These are phyloP conservation scores for Hypocreales sp. DNA, from an alignment of 2,329 filamentous ascomycete species.

Conservation along the genomic window DNA sequence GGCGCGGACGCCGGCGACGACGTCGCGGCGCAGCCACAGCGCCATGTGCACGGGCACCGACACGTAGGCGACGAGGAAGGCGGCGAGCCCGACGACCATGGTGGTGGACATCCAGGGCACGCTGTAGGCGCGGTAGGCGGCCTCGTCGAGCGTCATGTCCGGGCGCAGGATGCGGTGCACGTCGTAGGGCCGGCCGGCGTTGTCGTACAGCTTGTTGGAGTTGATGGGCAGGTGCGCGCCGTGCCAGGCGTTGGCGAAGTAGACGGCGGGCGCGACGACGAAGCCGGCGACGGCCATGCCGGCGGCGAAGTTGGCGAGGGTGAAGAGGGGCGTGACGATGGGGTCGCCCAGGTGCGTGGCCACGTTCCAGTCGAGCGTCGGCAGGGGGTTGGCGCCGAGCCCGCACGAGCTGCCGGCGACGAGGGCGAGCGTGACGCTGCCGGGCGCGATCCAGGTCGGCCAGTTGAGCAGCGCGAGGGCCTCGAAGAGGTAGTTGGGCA, in stretches of 20 bases:
- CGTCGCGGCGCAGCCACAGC: conserved; percentile 16
- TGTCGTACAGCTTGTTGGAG: conserved; percentile 38
- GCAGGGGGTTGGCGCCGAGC: conserved; percentile 20
- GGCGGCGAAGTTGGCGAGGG: conserved; percentile 11
- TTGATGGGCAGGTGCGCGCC: conserved; percentile 40
- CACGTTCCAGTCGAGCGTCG: conserved; percentile 26
- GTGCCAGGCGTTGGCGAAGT: conserved; percentile 29
- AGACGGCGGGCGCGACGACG: conserved; percentile 29
- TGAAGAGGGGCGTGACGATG: conserved; percentile 14
- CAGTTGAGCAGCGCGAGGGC: conserved; percentile 30
- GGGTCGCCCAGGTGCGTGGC: conserved; percentile 13
- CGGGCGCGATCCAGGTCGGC: conserved; percentile 32
- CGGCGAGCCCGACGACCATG: conserved; percentile 21
- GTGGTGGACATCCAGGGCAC: conserved; percentile 34
- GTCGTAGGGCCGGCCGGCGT: conserved; percentile 34
- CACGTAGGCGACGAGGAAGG: conserved; percentile 13
- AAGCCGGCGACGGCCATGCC: conserved; percentile 34
- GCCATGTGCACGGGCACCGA: conserved; percentile 13
- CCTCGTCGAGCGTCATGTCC: conserved; percentile 31
- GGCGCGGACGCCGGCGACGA: conserved; percentile 10
- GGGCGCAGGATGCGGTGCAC: conserved; percentile 33
- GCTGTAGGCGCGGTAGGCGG: conserved; percentile 33
- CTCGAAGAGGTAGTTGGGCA: conserved; percentile 33
- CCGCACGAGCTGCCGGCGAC: conserved; percentile 20
- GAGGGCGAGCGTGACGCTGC: conserved; percentile 17